Evolutionary conservation across 129 eudicot species (phyloP).

Genomic region (Artemisia argyi): DNA sequence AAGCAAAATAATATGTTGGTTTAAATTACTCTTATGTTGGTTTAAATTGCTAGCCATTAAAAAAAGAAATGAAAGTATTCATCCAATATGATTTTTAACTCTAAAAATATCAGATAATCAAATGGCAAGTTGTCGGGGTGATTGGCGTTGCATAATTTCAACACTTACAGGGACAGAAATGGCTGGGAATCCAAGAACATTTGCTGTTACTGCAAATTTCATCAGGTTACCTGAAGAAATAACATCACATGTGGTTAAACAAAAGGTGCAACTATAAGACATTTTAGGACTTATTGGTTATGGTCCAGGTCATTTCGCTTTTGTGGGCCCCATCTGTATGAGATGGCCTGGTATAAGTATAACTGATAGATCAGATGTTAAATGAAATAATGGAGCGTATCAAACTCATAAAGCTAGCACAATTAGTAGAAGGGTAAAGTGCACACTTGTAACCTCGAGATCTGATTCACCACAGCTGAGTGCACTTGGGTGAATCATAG

Average conservation of each 20-base stretch:
- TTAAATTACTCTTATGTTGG: too few relatives aligned
- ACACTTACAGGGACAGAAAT: slow-evolving; percentile 11
- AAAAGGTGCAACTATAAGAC: neutral
- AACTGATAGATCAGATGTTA: neutral
- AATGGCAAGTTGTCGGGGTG: neutral
- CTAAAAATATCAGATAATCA: too few relatives aligned
- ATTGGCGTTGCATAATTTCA: neutral
- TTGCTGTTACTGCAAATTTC: slow-evolving; percentile 4
- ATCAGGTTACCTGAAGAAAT: neutral
- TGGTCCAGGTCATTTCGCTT: neutral
- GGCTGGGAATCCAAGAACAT: slow-evolving; percentile 17
- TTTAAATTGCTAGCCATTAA: too few relatives aligned
- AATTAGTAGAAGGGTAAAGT: neutral
- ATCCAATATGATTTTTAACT: too few relatives aligned
- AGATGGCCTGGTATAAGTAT: neutral
- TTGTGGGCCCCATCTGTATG: neutral
- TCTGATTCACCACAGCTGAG: slow-evolving; percentile 1
- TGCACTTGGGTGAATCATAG: neutral
- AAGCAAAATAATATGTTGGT: neutral
- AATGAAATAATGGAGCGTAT: neutral
- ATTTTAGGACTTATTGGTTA: neutral
- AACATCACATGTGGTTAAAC: neutral
- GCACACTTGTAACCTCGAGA: slow-evolving; percentile 54
- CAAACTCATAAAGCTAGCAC: neutral
- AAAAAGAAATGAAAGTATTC: too few relatives aligned